Conservation (phyloP, 805 yeast genomes). For the Grigorovia yakushimaensis region DNA sequence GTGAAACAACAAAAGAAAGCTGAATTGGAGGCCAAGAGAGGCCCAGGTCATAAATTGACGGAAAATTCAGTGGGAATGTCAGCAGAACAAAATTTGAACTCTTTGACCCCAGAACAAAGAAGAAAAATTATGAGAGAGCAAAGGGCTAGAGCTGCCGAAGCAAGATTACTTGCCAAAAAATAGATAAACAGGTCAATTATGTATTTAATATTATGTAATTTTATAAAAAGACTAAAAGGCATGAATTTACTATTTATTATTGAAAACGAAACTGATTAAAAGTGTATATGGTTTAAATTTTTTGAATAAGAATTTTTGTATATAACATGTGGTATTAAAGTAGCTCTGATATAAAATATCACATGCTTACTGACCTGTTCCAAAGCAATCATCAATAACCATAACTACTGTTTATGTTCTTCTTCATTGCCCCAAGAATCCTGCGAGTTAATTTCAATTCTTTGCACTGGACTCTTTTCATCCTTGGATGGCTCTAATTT, state of each 20-base stretch:
- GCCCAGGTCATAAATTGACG: constrained; percentile 30
- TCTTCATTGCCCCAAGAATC: constrained; percentile 16
- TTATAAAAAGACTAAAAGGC: neutral
- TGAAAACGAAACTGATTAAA: neutral
- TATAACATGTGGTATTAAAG: too few relatives aligned
- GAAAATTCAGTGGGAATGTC: constrained; percentile 12
- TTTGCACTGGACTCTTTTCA: constrained; percentile 16
- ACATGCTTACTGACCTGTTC: too few relatives aligned
- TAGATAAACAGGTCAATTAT: neutral
- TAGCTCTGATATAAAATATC: too few relatives aligned
- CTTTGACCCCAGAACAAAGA: constrained; percentile 65
- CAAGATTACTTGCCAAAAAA: constrained; percentile 35
- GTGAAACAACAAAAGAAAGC: constrained; percentile 21
- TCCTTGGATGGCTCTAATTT: constrained; percentile 25
- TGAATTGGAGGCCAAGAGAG: constrained; percentile 18
- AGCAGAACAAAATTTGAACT: constrained; percentile 38
- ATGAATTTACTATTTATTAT: neutral
- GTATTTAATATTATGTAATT: neutral
- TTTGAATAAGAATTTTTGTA: too few relatives aligned
- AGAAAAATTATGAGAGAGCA: constrained; percentile 83
- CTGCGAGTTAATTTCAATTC: constrained; percentile 24
- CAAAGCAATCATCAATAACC: neutral
- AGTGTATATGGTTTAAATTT: too few relatives aligned
- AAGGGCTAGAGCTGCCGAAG: constrained; percentile 94
- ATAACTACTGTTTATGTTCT: neutral